phyloP scores from a whole-genome alignment of 176 grass and related monocot genomes.

The Cenchrus americanus region DNA sequence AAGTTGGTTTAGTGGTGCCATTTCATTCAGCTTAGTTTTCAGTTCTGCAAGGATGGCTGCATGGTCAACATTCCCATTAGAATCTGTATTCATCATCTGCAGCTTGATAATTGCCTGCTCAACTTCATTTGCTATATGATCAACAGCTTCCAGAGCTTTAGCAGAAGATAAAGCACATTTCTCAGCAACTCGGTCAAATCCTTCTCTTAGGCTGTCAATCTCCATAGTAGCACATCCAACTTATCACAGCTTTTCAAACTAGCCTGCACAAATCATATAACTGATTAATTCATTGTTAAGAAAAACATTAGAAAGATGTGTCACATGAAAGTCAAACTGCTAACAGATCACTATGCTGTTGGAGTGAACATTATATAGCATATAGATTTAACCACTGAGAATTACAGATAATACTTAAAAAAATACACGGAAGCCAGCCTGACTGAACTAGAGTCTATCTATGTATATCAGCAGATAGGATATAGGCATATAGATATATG shows the following conservation, averaged over 20 bases:
- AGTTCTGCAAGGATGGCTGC: conserved; percentile 58
- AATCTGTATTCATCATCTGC: conserved; percentile 61
- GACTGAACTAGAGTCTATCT: background rate
- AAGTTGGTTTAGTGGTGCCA: conserved; percentile 58
- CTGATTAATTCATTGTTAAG: background rate
- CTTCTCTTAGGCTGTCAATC: conserved; percentile 67
- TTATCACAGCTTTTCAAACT: conserved; percentile 3
- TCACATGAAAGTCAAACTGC: background rate
- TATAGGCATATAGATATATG: background rate
- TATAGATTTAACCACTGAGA: background rate
- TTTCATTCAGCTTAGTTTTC: conserved; percentile 62
- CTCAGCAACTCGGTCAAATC: conserved; percentile 74
- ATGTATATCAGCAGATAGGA: conserved; percentile 1
- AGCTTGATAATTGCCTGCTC: conserved; percentile 57
- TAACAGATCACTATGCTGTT: background rate
- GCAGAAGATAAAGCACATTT: conserved; percentile 62
- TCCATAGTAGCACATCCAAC: conserved; percentile 69
- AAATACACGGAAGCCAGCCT: background rate
- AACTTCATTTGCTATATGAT: conserved; percentile 68
- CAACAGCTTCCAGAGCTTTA: conserved; percentile 60
- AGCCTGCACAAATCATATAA: conserved; percentile 9
- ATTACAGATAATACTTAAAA: background rate
- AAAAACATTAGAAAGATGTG: background rate
- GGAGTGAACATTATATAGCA: conserved; percentile 20
- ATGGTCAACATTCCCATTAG: conserved; percentile 49